Conservation (phyloP, 2,329 filamentous ascomycete genomes). For the Aureobasidium sp. region DNA sequence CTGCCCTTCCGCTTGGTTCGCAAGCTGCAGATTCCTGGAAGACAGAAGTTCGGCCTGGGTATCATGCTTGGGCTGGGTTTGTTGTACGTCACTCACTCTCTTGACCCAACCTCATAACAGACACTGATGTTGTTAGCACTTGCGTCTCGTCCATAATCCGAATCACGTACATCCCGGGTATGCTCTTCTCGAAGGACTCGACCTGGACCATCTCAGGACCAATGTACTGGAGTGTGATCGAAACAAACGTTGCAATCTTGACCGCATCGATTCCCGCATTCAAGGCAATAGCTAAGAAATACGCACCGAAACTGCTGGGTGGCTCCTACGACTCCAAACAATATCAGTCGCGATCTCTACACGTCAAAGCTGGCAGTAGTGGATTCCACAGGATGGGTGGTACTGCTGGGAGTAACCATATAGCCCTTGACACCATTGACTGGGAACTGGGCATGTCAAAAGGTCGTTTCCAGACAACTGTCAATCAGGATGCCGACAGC, state of each 20-base stretch:
- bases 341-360: neutral
- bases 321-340: neutral
- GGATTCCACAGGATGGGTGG: neutral
- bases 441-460: slow-evolving; percentile 5
- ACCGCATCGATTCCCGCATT: slow-evolving; percentile 29
- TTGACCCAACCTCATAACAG: neutral
- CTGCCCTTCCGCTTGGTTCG: neutral
- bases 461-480: neutral
- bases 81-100: neutral
- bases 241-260: slow-evolving; percentile 28
- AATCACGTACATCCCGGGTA: slow-evolving; percentile 3
- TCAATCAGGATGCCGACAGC: neutral
- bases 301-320: slow-evolving; percentile 26
- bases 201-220: slow-evolving; percentile 2
- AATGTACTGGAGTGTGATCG: slow-evolving; percentile 26
- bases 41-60: neutral
- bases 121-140: neutral
- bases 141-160: neutral
- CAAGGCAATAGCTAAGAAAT: slow-evolving; percentile 27
- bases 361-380: neutral
- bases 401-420: neutral
- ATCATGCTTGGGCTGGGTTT: neutral
- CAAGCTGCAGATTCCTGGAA: neutral
- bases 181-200: neutral
- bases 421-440: slow-evolving; percentile 1